Evolutionary conservation across 1,284 basidiomycete species (phyloP), one percentile per base, ranked within the genome.

Genomic region (Lignosus rhinocerotis): DNA sequence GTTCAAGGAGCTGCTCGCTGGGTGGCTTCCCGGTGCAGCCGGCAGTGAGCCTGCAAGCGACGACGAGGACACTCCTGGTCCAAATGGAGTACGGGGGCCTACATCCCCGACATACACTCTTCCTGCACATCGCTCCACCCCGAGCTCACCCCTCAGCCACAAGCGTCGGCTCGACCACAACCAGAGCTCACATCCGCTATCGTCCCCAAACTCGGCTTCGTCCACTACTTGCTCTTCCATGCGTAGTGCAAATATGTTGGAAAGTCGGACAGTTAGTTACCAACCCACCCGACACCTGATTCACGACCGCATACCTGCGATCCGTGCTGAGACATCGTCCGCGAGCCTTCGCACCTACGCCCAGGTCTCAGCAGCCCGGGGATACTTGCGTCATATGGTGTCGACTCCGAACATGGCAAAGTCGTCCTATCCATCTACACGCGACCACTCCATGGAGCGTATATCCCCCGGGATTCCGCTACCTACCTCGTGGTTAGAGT

Each of bases 361-460:
- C 41, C 70, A 73, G 46, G 64, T 70, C 43, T 83, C 83, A 16
- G 78, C 80, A 32, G 86, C 87, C 7, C 79, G 80, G 10, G 81
- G 83, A 8, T 83, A 88, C 65, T 78, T 90, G 12, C 80, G 87
- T 19, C 87, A 88, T 66, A 88, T 90, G 77, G 80, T 80, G 0
- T 89, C 87, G 21, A 77, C 78, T 11, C 83, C 86, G 17, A 80
- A 80, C 62, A 82, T 88, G 51, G 73, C 77, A 14, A 66, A 65
- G 39, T 58, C 55, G 19, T 34, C 46, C 21, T 46, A 31, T 0
- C 53, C 62, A 1, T 58, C 57, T 1, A 48, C 58, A 6, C 61
- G 66, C 21, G 56, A 58, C 4, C 51, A 46, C 41, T 66, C 66
- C 17, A 58, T 59, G 31, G 59, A 59, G 44, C 51, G 58, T n/a